Conservation (phyloP, 2,329 filamentous ascomycete species). For the Akanthomyces lecanii region DNA sequence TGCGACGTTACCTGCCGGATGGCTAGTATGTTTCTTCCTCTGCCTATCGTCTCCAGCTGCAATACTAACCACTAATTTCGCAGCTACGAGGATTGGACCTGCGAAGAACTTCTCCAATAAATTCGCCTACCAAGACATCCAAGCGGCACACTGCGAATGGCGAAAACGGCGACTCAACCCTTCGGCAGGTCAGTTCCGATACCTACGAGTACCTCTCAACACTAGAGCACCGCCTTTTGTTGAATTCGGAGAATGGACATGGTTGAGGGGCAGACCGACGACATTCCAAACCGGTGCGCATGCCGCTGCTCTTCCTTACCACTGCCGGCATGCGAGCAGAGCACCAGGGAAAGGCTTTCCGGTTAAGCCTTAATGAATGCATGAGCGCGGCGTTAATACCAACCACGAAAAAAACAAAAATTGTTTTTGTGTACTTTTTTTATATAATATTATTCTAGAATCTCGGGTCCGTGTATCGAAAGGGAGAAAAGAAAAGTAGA, state of each 20-base stretch:
- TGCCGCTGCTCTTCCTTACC: not conserved
- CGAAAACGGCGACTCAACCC: not conserved
- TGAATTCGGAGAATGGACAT: not conserved
- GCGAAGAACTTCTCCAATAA: slow-evolving; percentile 80
- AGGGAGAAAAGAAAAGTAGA: not conserved
- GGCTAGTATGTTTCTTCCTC: slow-evolving; percentile 66
- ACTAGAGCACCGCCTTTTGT: not conserved
- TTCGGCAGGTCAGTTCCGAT: not conserved
- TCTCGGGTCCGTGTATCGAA: not conserved
- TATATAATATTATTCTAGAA: slow-evolving; percentile 10
- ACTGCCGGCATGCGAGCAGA: not conserved
- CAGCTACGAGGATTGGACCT: slow-evolving; percentile 98
- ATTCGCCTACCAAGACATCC: slow-evolving; percentile 17
- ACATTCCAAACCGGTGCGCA: not conserved
- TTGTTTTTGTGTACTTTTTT: slow-evolving; percentile 3
- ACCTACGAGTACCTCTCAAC: not conserved
- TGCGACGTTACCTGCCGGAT: slow-evolving; percentile 92
- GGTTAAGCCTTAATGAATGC: slow-evolving; percentile 20
- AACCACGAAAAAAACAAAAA: slow-evolving; percentile 4
- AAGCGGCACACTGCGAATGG: not conserved
- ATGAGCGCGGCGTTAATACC: slow-evolving; percentile 27
- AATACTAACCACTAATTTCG: slow-evolving; percentile 20
- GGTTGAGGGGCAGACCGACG: not conserved
- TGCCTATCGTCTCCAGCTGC: not conserved
- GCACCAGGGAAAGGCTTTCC: not conserved